Base-by-base conservation (phyloP, 2,329 filamentous ascomycete genomes). In the Scedosporium boydii region DNA sequence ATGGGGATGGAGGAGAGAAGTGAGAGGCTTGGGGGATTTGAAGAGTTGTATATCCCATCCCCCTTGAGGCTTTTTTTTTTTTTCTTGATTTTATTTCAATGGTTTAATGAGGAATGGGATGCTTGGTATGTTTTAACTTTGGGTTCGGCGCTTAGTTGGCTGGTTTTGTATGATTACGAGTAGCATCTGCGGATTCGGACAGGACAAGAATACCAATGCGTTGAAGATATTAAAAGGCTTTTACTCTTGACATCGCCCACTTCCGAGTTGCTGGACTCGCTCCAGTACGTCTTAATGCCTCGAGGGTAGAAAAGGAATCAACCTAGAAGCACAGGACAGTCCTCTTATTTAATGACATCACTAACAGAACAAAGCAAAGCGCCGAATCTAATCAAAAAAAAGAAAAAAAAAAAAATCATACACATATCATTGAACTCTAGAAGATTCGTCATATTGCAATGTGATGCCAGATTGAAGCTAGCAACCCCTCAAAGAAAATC, bases 1-100 rank as follows among this genome's bases (percentile, higher is more conserved):
- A 70, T 83, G 65, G 78, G 78, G 42, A 71, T 61, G 34, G 3
- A n/a, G 18, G 26, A n/a, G 21, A 42, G 34, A 18, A 14, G 27
- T 42, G 46, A 21, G 60, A 1, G 44, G 51, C 29, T 29, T 46
- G 14, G 44, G 51, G 21, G 21, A 21, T 14, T 14, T 56, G 16
- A 18, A 48, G 23, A 18, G 29, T n/a, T 21, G 9, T 10, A 14
- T 16, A 18, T 55, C 23, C 16, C 44, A 29, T 34, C 29, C 14
- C 51, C 44, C 21, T 60, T 62, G 9, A 16, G 9, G 7, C 23
- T 44, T 26, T 60, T 23, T 53, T 42, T 18, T 46, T 46, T 16
- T 46, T 46, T 46, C 6, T 46, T 46, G 12, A 16, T 46, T 46
- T 21, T 10, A 4, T 21, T 21, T 46, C 44, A 6, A 16, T 10